Evolutionary conservation across 176 grass and related monocot genomes (phyloP).

Genomic region (Hsuehochloa calcarea): DNA sequence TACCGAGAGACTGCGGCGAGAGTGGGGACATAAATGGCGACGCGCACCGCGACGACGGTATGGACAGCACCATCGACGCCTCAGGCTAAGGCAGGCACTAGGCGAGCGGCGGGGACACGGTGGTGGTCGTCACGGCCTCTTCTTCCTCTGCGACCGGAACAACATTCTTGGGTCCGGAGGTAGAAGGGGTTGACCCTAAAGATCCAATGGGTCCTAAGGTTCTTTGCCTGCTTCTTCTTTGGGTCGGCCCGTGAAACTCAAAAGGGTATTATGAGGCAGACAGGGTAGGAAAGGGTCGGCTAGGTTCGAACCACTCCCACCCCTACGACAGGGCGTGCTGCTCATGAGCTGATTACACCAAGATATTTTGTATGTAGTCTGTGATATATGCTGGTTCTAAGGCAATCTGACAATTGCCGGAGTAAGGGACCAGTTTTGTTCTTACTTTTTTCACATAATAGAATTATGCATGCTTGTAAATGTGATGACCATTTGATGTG

Average conservation of each 20-base stretch:
- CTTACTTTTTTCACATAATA: not conserved
- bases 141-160: not conserved
- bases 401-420: not conserved
- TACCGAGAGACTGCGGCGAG: constrained; percentile 26
- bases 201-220: too few species aligned
- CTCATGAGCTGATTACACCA: too few species aligned
- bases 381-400: not conserved
- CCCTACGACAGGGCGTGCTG: too few species aligned
- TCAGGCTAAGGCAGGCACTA: constrained; percentile 22
- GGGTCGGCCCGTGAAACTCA: too few species aligned
- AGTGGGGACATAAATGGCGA: constrained; percentile 35
- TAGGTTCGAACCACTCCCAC: too few species aligned
- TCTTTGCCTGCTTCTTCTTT: too few species aligned
- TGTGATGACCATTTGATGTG: not conserved
- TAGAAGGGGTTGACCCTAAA: too few species aligned
- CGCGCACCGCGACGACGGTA: constrained; percentile 37
- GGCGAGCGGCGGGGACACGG: constrained; percentile 5
- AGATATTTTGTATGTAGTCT: not conserved
- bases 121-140: not conserved
- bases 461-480: not conserved
- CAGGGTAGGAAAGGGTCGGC: too few species aligned
- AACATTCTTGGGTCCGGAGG: not conserved
- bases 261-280: too few species aligned
- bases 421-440: not conserved
- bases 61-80: constrained; percentile 37